Evolutionary conservation across 169 alveolate genomes (phyloP), one percentile per base, ranked within the genome.

Genomic region (Plasmodium knowlesi): DNA sequence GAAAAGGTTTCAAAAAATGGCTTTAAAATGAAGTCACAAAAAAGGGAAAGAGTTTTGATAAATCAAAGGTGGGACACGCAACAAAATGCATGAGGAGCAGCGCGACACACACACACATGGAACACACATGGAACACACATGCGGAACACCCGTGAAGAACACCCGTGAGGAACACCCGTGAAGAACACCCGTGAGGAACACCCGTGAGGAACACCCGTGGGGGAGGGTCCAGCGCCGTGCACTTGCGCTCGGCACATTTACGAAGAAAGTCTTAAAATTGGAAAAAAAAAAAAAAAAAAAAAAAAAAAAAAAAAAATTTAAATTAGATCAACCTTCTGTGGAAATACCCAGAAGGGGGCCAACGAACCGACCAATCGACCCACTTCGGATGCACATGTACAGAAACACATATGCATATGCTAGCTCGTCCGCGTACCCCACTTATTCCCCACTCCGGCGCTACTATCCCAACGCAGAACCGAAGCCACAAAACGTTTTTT

Each of bases 1-100:
- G 12, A 32, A 73, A 73, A 19, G 16, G 57, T 72, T 84, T 37
- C 39, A 84, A 84, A 84, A 84, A 19, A 39, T 16, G 37, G 84
- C 61, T 84, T 84, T 72, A 72, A 83, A 84, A 72, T 84, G 32
- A 84, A 73, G 73, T 83, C 78, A 84, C 84, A 84, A 84, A 84
- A 84, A 84, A 84, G 43, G 12, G 30, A 25, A n/a, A 84, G 32
- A 6, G 74, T 39, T 43, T 46, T 39, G 57, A 57, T 84, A 41
- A 84, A 37, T 71, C 50, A 34, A 34, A 61, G 1, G 72, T 32
- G 73, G 53, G 57, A 25, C 39, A 83, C 34, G 71, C 54, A 32
- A 57, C n/a, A 25, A 30, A 19, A 71, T 9, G 46, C 70, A 57
- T 34, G 41, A 57, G 16, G 79, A 19, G 57, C n/a, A 12, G 67